phyloP scores from a whole-genome alignment of 495 filamentous ascomycete genomes.

The Astrothelium subdiscretum region DNA sequence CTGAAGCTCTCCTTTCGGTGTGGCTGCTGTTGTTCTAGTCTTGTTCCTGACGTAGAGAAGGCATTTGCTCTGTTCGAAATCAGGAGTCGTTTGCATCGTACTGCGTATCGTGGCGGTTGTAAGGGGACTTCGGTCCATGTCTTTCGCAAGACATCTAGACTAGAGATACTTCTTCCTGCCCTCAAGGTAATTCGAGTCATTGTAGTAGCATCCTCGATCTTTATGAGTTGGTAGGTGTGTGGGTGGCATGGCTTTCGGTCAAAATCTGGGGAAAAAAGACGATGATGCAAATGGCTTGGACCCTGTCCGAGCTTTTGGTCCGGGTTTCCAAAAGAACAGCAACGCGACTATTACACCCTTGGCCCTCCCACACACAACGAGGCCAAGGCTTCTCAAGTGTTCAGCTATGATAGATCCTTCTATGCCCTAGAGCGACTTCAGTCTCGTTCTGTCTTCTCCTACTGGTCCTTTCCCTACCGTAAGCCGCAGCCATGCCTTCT shows the following conservation, averaged over 20 bases:
- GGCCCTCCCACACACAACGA: neutral
- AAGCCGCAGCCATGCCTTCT: neutral
- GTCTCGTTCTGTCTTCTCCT: neutral
- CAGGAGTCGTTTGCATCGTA: neutral
- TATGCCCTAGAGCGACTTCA: neutral
- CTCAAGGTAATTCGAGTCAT: neutral
- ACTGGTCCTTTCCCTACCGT: neutral
- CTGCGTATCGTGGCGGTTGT: neutral
- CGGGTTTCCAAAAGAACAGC: neutral
- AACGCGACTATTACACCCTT: neutral
- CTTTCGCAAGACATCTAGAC: no score
- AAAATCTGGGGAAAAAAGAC: neutral
- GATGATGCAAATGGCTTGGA: neutral
- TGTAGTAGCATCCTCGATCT: neutral
- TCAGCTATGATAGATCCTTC: neutral
- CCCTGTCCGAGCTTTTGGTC: neutral
- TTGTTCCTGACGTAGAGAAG: neutral
- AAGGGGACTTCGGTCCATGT: neutral
- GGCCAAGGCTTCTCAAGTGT: no score
- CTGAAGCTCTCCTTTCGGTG: slow-evolving; percentile 48
- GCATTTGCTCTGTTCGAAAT: neutral
- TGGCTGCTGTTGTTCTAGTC: slow-evolving; percentile 10
- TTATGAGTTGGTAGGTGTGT: neutral
- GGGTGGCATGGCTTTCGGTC: neutral
- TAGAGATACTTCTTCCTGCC: neutral